A percentile compares a stretch with the other conserved stretches of the same genome.
These are phyloP conservation scores for Flaveria trinervia DNA, from an alignment of 129 eudicot species.

Conservation along the genomic window DNA sequence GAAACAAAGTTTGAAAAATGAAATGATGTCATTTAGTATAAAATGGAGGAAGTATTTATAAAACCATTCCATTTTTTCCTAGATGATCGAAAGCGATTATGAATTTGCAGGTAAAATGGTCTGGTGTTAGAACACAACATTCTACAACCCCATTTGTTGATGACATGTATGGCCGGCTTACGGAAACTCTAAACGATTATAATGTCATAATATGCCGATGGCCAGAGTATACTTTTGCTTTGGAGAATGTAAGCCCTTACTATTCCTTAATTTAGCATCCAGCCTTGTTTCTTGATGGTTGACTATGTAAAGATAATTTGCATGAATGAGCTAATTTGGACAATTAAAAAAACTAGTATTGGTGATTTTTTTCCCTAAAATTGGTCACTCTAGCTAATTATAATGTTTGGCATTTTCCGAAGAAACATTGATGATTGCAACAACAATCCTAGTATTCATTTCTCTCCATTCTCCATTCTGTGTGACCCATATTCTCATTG, in stretches of 20 bases:
- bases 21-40: neutral
- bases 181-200: constrained; percentile 70
- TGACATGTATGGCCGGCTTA: constrained; percentile 81
- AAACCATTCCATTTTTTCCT: neutral
- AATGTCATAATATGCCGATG: constrained; percentile 79
- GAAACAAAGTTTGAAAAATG: neutral
- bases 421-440: too few relatives aligned
- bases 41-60: neutral
- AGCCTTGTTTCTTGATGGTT: neutral
- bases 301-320: neutral
- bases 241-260: constrained; percentile 67
- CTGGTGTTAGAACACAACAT: constrained; percentile 76
- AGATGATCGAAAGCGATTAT: constrained; percentile 19
- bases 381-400: too few relatives aligned
- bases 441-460: too few relatives aligned
- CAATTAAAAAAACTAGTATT: neutral
- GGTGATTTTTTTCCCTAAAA: too few relatives aligned
- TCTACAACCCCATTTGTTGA: constrained; percentile 82
- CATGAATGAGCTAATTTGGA: neutral
- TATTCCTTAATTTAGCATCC: constrained; percentile 3
- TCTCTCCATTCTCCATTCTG: too few relatives aligned
- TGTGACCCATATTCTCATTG: neutral
- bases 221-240: constrained; percentile 79
- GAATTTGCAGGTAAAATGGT: constrained; percentile 65
- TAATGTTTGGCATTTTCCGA: too few relatives aligned